Percentiles rank a stretch among this genome's conserved stretches.
These are phyloP conservation scores for Barnettozyma vustinii DNA, from an alignment of 805 yeast genomes.

Conservation along the genomic window DNA sequence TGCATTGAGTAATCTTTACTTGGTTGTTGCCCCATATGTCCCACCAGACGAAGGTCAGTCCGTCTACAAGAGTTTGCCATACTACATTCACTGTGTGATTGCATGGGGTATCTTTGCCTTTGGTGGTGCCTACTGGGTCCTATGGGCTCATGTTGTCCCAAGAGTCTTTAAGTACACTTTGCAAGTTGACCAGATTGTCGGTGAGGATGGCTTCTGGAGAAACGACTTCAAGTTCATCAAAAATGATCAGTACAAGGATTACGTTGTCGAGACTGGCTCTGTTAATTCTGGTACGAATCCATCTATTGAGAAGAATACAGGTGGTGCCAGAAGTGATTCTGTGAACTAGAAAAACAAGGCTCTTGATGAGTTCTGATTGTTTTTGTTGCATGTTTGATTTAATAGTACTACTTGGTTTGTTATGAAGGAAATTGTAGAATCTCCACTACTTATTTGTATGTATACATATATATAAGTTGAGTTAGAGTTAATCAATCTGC, in stretches of 20 bases:
- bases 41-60: conserved; percentile 65
- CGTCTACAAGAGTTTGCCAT: conserved; percentile 67
- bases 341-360: background rate
- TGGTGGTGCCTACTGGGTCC: conserved; percentile 61
- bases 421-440: too few relatives aligned
- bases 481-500: too few relatives aligned
- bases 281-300: background rate
- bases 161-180: conserved; percentile 45
- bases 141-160: conserved; percentile 60
- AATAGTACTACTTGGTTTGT: background rate
- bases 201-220: conserved; percentile 71
- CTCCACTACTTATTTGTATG: too few relatives aligned
- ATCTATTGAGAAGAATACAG: background rate
- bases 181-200: conserved; percentile 47
- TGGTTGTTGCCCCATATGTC: conserved; percentile 72
- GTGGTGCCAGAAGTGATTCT: background rate
- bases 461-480: too few relatives aligned
- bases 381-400: background rate
- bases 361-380: background rate
- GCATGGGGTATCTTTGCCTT: conserved; percentile 69
- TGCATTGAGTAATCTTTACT: conserved; percentile 56
- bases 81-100: conserved; percentile 77
- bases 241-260: conserved; percentile 20
- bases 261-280: conserved; percentile 9
- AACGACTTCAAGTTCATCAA: conserved; percentile 43